These are phyloP conservation scores for Phytophthora europaea DNA, from an alignment of 352 stramenopile genomes.

Conservation along the genomic window DNA sequence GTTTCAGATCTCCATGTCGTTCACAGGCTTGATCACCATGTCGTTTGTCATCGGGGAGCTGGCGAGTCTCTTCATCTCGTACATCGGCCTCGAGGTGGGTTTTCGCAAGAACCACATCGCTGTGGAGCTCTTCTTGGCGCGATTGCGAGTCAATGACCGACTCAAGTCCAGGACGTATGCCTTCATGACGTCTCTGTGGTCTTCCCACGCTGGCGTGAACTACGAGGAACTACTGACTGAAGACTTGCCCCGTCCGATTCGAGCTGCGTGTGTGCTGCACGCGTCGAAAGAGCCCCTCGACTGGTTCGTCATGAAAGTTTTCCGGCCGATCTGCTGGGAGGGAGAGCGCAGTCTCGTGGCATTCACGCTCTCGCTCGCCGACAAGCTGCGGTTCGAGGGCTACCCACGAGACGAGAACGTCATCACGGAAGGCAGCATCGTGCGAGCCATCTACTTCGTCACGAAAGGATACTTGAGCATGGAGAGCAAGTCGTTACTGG, in stretches of 20 bases:
- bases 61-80: conserved; percentile 65
- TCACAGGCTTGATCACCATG: conserved; percentile 61
- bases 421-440: conserved; percentile 65
- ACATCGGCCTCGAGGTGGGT: conserved; percentile 64
- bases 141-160: conserved; percentile 39
- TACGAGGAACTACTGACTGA: conserved; percentile 56
- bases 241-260: conserved; percentile 60
- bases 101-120: conserved; percentile 73
- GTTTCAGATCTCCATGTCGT: conserved; percentile 58
- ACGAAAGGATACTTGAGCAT: conserved; percentile 62
- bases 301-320: conserved; percentile 49
- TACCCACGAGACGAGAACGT: conserved; percentile 71
- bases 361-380: conserved; percentile 44
- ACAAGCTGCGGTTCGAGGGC: conserved; percentile 63
- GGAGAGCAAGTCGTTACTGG: conserved; percentile 35
- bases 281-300: conserved; percentile 47
- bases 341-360: conserved; percentile 19
- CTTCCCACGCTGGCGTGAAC: conserved; percentile 61
- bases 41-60: conserved; percentile 65
- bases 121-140: conserved; percentile 54
- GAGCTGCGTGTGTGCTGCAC: conserved; percentile 55
- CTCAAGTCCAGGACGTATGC: conserved; percentile 45
- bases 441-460: conserved; percentile 78
- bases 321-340: conserved; percentile 41
- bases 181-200: conserved; percentile 69